Base-by-base conservation (phyloP, 2,329 filamentous ascomycete genomes). In the Neobulgaria alba region DNA sequence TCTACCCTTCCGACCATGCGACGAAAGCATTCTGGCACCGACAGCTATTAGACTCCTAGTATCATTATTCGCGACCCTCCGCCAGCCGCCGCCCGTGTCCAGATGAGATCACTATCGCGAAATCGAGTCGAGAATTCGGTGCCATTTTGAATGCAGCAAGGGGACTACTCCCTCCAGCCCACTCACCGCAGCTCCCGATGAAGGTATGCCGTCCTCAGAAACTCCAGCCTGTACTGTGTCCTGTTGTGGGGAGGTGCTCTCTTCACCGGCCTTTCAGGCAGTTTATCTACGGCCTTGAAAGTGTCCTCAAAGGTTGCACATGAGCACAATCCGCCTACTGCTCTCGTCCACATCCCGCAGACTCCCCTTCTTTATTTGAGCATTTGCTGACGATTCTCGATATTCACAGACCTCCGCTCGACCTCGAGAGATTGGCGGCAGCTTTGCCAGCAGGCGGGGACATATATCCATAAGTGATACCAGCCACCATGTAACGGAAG, bases 401-500 rank as follows among this genome's bases (percentile, higher is more conserved):
- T 35, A 30, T 42, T 39, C 45, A 39, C 48, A 62, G 59, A 59
- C 60, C 43, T 58, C 59, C 42, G 50, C 58, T 32, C 57, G 57
- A 54, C 57, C 57, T 39, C 54, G 55, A 47, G 58, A 60, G 32
- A 48, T 60, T 47, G 60, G 59, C 41, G 59, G 54, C 36, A 57
- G 55, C 42, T 61, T 59, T 47, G 54, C 50, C 42, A 59, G 50
- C 38, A 51, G 57, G 42, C 50, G 57, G 21, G 33, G 47, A 20
- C 57, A 59, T 51, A 51, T 60, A 21, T 61, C 59, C 16, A 61
- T 84, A 60, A 82, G 75, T 67, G 80, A 85, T 65, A 77, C 82
- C 53, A 78, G 67, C 59, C 79, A 85, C 63, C 82, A 85, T 72
- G 77, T 85, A 55, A 86, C 81, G 34, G 82, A 85, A 59, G 78